These are phyloP conservation scores for Sporothrix sp. DNA, from an alignment of 2,329 filamentous ascomycete genomes.

Conservation along the genomic window DNA sequence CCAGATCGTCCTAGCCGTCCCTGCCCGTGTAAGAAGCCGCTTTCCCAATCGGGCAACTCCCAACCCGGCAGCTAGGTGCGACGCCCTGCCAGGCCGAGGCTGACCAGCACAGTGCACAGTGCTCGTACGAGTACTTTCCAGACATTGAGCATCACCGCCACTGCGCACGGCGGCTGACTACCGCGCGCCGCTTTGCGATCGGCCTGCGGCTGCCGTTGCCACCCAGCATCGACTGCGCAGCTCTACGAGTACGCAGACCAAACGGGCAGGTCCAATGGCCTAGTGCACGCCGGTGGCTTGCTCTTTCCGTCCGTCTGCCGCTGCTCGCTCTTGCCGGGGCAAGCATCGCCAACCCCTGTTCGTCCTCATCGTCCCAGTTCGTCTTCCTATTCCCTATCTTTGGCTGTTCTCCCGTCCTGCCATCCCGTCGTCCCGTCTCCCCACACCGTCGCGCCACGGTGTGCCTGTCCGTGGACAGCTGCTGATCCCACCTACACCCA, in stretches of 20 bases:
- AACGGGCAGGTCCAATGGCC: too few relatives aligned
- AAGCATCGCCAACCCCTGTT: background rate
- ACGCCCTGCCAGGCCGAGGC: background rate
- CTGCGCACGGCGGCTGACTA: too few relatives aligned
- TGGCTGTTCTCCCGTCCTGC: too few relatives aligned
- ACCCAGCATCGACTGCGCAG: too few relatives aligned
- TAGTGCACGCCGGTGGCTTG: too few relatives aligned
- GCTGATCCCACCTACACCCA: background rate
- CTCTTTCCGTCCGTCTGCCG: background rate
- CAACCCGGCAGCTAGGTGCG: background rate
- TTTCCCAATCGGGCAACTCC: slow-evolving; percentile 1
- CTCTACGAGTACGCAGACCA: too few relatives aligned
- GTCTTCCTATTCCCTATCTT: background rate
- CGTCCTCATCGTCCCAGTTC: background rate
- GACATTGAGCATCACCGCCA: too few relatives aligned
- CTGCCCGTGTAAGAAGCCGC: background rate
- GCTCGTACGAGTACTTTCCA: too few relatives aligned
- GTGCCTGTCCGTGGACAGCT: too few relatives aligned
- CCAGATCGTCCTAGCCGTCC: too few relatives aligned
- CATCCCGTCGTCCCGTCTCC: background rate
- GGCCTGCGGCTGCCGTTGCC: too few relatives aligned
- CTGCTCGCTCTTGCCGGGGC: background rate
- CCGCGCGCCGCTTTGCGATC: too few relatives aligned
- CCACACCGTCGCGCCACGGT: background rate
- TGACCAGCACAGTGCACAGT: background rate